Base-by-base conservation (phyloP, 108 stramenopile genomes). In the Fragilaria crotonensis region DNA sequence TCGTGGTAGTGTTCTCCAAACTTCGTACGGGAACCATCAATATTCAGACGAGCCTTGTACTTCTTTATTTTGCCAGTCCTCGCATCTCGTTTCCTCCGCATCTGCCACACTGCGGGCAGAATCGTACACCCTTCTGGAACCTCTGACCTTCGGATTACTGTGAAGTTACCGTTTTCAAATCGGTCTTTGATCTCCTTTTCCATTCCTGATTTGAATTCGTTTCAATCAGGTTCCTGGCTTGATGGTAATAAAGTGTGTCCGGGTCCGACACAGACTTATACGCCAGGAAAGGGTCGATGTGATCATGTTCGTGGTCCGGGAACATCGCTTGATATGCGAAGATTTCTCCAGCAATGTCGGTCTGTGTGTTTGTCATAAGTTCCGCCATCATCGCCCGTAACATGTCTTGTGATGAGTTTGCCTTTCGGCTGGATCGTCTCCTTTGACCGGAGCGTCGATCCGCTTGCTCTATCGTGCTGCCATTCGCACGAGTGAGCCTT, bases 21-120 rank as follows among this genome's bases (percentile, higher is more conserved):
- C 0, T 27, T 20, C 60, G 55, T 57, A 36, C 60, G 29, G 4
- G 64, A 70, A 0, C 78, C 74, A 48, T 75, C 72, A n/a, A 59
- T 33, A 27, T 54, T 56, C 0, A 63, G 33, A 33, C 62, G 11
- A 7, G 46, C 62, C 11, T 63, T 57, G 19, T 57, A 45, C 25
- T 70, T 62, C 9, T 70, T 68, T 0, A 57, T 32, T 3, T 25
- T 30, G 28, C 55, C 29, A 28, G 57, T 58, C 11, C 11, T 22
- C 20, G 48, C 27, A 23, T 58, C 45, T 4, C 20, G 45, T 46
- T 58, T 58, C 18, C 57, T 7, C 14, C 23, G n/a, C 46, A 58
- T 58, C 23, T 58, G 57, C 57, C 57, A 58, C 26, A 54, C 53
- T 21, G 49, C 49, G 14, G 49, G 49, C 21, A 50, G 21, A 7